Conservation (phyloP, 2,329 filamentous ascomycete species). For the Sordariomycetes sp. region DNA sequence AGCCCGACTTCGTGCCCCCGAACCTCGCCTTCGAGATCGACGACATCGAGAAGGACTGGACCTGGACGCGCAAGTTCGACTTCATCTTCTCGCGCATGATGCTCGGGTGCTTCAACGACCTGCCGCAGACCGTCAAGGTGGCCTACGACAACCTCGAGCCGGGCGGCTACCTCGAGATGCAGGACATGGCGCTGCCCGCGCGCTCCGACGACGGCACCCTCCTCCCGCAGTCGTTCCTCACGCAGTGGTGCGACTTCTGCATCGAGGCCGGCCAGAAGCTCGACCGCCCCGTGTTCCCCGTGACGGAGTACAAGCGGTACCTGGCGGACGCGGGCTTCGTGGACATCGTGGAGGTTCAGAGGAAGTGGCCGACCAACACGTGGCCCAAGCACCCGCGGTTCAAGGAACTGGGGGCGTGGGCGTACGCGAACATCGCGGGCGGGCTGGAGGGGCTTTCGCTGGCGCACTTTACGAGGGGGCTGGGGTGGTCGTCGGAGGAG, state of each 20-base stretch:
- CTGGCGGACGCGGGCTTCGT: constrained; percentile 41
- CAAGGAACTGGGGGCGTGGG: constrained; percentile 33
- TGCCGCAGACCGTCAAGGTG: constrained; percentile 22
- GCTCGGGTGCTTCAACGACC: constrained; percentile 15
- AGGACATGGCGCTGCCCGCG: constrained; percentile 16
- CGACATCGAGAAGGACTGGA: constrained; percentile 29
- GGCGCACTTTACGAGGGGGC: constrained; percentile 18
- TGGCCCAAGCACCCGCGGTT: constrained; percentile 40
- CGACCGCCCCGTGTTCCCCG: constrained; percentile 17
- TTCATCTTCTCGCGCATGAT: constrained; percentile 24
- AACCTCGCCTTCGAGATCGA: constrained; percentile 38
- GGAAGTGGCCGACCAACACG: constrained; percentile 36
- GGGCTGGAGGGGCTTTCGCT: constrained; percentile 20
- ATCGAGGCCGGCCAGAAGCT: constrained; percentile 18
- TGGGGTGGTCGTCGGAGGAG: constrained; percentile 18
- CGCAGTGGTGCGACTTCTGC: constrained; percentile 17
- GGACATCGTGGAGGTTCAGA: constrained; percentile 34
- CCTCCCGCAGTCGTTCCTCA: constrained; percentile 13
- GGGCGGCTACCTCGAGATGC: constrained; percentile 21
- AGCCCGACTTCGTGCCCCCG: constrained; percentile 29
- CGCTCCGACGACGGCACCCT: constrained; percentile 21
- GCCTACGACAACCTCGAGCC: constrained; percentile 16
- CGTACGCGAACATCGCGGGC: constrained; percentile 8
- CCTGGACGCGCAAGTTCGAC: constrained; percentile 25
- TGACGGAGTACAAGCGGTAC: constrained; percentile 18